Evolutionary conservation across 2,329 filamentous ascomycete genomes (phyloP).

Genomic region (Penicillium thymicola): DNA sequence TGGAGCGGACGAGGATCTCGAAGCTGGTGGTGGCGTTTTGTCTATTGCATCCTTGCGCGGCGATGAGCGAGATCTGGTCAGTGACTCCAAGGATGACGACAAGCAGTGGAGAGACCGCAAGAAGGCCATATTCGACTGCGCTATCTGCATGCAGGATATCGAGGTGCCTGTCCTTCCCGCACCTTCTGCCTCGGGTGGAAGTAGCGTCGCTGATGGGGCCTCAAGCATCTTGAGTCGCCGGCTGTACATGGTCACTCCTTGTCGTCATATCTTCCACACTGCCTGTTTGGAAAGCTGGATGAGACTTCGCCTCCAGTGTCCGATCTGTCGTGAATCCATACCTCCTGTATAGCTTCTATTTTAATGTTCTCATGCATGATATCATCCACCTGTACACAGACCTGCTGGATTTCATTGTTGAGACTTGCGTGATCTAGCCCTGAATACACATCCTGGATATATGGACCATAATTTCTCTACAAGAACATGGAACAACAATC

Average conservation of each 20-base stretch:
- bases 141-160: conserved; percentile 88
- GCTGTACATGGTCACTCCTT: conserved; percentile 95
- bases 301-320: conserved; percentile 87
- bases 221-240: conserved; percentile 72
- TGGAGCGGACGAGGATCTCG: conserved; percentile 65
- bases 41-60: conserved; percentile 69
- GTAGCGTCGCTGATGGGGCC: conserved; percentile 42
- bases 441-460: background rate
- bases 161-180: conserved; percentile 74
- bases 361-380: background rate
- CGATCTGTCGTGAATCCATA: conserved; percentile 86
- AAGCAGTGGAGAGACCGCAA: conserved; percentile 49
- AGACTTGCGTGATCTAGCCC: background rate
- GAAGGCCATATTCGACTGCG: conserved; percentile 75
- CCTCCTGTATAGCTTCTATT: conserved; percentile 64
- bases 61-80: conserved; percentile 40
- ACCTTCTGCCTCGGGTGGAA: conserved; percentile 50
- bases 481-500: background rate
- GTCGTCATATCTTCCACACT: conserved; percentile 92
- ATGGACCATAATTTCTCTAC: background rate
- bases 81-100: conserved; percentile 40
- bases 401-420: background rate
- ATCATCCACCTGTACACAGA: conserved; percentile 1
- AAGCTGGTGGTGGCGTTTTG: conserved; percentile 69
- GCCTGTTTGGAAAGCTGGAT: conserved; percentile 94